phyloP scores from a whole-genome alignment of 495 filamentous ascomycete genomes.

The Tuber brumale region DNA sequence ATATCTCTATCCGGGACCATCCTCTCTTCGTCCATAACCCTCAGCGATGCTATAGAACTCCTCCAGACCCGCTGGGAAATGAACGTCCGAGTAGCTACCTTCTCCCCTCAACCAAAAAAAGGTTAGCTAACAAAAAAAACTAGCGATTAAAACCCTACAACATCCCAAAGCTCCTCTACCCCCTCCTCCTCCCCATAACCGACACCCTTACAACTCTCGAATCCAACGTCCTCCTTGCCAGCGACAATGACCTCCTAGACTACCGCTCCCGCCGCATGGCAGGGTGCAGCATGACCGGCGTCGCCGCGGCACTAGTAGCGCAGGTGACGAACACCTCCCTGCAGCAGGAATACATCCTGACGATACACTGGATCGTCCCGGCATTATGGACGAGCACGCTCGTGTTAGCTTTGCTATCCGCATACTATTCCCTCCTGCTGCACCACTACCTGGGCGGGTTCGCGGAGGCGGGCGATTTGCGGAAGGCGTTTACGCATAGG shows the following conservation, averaged over 20 bases:
- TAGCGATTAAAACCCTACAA: conserved; percentile 27
- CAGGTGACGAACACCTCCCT: conserved; percentile 23
- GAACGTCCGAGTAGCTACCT: conserved; percentile 17
- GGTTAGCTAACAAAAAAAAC: not conserved
- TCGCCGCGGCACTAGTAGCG: conserved; percentile 29
- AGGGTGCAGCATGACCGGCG: conserved; percentile 36
- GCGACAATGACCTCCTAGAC: conserved; percentile 17
- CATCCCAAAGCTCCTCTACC: conserved; percentile 9
- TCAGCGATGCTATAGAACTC: conserved; percentile 20
- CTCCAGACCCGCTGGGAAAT: conserved; percentile 21
- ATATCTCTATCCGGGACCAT: conserved; percentile 27
- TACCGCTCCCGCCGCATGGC: conserved; percentile 33
- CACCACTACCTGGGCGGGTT: conserved; percentile 24
- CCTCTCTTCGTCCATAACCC: conserved; percentile 18
- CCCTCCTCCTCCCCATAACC: conserved; percentile 20
- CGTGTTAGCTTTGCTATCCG: conserved; percentile 19
- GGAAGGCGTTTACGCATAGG: conserved; percentile 23
- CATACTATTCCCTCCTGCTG: conserved; percentile 29
- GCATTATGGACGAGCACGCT: conserved; percentile 28
- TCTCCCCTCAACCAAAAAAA: not conserved
- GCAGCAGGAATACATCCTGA: conserved; percentile 16
- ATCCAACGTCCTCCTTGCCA: conserved; percentile 16
- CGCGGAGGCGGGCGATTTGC: conserved; percentile 11
- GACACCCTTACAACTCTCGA: conserved; percentile 21
- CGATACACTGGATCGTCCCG: conserved; percentile 24